A percentile compares a stretch with the other conserved stretches of the same genome.
Conservation (phyloP, 768 basidiomycete species). For the Grammothele lineata region DNA sequence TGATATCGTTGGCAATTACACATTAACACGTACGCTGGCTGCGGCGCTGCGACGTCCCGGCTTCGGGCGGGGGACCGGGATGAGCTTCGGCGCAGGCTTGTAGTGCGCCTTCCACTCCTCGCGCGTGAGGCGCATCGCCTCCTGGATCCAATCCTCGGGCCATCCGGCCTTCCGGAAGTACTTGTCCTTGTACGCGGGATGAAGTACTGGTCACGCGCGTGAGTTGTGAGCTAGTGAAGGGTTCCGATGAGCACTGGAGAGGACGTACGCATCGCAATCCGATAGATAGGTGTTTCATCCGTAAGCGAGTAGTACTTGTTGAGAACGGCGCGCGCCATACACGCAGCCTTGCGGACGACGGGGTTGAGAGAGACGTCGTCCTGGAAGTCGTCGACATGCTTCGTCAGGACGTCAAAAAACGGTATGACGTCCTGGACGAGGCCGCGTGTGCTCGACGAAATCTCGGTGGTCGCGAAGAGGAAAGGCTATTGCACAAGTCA, state of each 20-base stretch:
- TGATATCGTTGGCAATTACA: background rate
- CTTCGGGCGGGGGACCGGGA: no score
- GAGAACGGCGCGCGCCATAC: constrained; percentile 17
- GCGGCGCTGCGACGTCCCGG: background rate
- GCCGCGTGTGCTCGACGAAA: constrained; percentile 18
- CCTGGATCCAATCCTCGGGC: constrained; percentile 25
- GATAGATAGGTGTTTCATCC: constrained; percentile 23
- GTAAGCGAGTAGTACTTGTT: constrained; percentile 29
- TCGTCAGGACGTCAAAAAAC: constrained; percentile 23
- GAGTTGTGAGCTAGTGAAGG: background rate
- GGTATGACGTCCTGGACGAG: constrained; percentile 29
- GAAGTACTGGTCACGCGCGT: constrained; percentile 19
- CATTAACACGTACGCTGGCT: background rate
- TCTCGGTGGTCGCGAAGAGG: constrained; percentile 20
- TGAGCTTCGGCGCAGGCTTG: constrained; percentile 5
- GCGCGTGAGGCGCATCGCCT: constrained; percentile 16
- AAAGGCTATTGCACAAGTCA: constrained; percentile 17
- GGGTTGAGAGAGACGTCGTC: constrained; percentile 5
- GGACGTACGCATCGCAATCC: constrained; percentile 26
- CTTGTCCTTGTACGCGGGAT: constrained; percentile 23
- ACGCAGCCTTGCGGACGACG: constrained; percentile 19
- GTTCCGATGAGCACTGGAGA: no score
- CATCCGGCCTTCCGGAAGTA: constrained; percentile 24
- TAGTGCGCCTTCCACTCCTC: constrained; percentile 18
- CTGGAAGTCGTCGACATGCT: constrained; percentile 17